Percentiles rank a stretch among this genome's conserved stretches.
phyloP scores from a whole-genome alignment of 148 eudicot species.

The Amaranthus cruentus region DNA sequence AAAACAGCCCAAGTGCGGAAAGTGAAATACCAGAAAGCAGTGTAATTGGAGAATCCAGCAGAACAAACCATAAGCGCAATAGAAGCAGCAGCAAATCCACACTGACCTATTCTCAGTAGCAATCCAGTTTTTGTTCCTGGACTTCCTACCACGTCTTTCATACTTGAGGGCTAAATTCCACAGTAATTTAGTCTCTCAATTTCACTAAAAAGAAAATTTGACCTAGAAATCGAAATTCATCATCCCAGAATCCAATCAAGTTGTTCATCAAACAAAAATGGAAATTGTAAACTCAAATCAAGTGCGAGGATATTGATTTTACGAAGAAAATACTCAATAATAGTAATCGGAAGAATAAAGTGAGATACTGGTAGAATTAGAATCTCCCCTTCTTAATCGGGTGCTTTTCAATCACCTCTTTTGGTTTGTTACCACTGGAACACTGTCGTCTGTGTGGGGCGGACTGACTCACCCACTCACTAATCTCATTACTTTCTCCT shows the following conservation, averaged over 20 bases:
- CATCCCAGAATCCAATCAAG: background rate
- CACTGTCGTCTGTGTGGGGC: no score
- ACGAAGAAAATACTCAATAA: no score
- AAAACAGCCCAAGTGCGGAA: background rate
- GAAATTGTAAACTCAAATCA: background rate
- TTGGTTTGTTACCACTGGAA: no score
- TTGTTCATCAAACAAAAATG: background rate
- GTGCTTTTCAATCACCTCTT: no score
- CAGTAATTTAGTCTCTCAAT: background rate
- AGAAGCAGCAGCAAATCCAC: constrained; percentile 73
- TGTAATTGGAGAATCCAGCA: constrained; percentile 55
- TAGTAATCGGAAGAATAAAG: no score
- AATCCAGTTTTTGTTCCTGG: constrained; percentile 85
- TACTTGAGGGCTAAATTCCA: constrained; percentile 11
- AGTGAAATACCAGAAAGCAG: constrained; percentile 73
- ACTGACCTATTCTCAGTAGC: constrained; percentile 74
- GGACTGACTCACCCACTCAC: no score
- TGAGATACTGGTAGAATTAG: no score
- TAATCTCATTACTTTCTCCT: no score
- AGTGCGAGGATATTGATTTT: no score
- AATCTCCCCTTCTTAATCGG: no score
- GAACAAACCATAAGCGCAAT: constrained; percentile 67
- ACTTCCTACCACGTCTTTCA: constrained; percentile 77
- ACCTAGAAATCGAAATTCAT: background rate
- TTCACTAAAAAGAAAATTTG: background rate